Evolutionary conservation across 768 basidiomycete species (phyloP), one percentile per base, ranked within the genome.

Genomic region (Fomitopsis pulvina): DNA sequence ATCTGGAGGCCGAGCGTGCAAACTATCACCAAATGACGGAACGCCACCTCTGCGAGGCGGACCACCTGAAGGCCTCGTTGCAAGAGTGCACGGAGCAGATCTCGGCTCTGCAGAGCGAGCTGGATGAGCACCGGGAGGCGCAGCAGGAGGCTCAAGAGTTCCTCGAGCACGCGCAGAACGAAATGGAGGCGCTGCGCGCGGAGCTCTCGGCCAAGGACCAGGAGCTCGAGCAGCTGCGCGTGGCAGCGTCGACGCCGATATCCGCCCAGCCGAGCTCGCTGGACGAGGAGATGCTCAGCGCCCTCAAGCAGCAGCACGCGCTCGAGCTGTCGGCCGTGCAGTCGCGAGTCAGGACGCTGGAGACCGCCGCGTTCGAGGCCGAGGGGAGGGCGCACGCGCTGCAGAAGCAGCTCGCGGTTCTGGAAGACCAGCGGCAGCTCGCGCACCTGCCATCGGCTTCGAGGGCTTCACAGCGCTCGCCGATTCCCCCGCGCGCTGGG

Each of bases 291-390:
- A 76, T 91, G 70, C 64, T 89, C 18, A 76, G 78, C 50, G 78
- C 83, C 22, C 66, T 87, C 28, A 74, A 74, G 58, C 86, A 91
- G 59, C 85, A 89, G 55, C 86, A 91, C 58, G 74, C 78, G 11
- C 76, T 94, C 50, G 90, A 92, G 51, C 73, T 93, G 6, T 92
- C 90, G 29, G 71, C 79, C 10, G 81, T 90, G 3, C 87, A 87
- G 29, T 87, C 87, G 0, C 81, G 82, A 61, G 84, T 93, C 44
- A 80, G 92, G 10, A 76, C 78, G 3, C 72, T 92, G 58, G 89
- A 94, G 66, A 79, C 79, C 9, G 64, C 75, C 10, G 72, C 85
- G 25, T 92, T 86, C 64, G 79, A 87, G 52, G 81, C 85, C 25
- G 85, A 91, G 54, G 81, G 80, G 37, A 74, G 72, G 47, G 74